A percentile compares a stretch with the other conserved stretches of the same genome.
These are phyloP conservation scores for Cryomyces minteri DNA, from an alignment of 495 filamentous ascomycete species.

Conservation along the genomic window DNA sequence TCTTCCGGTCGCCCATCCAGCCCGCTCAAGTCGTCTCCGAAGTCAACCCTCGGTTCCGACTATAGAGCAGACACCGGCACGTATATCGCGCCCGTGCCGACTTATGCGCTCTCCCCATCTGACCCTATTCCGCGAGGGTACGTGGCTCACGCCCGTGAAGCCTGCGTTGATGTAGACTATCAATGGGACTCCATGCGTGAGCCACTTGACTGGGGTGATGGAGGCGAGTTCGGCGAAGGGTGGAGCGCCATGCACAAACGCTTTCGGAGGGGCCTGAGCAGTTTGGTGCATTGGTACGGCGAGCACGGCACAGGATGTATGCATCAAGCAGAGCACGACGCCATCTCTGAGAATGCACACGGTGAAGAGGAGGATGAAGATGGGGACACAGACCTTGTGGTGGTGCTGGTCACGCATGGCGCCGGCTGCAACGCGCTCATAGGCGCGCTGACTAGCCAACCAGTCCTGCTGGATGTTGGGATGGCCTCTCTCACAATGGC, in stretches of 20 bases:
- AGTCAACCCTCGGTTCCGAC: not conserved
- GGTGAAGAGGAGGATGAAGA: constrained; percentile 25
- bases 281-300: constrained; percentile 69
- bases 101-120: constrained; percentile 63
- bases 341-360: constrained; percentile 7
- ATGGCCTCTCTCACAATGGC: constrained; percentile 88
- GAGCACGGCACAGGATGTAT: constrained; percentile 24
- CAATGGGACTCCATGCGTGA: constrained; percentile 85
- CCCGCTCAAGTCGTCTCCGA: not conserved
- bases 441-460: constrained; percentile 73
- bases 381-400: constrained; percentile 48
- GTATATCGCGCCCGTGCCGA: constrained; percentile 62
- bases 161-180: constrained; percentile 70
- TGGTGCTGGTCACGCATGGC: constrained; percentile 93
- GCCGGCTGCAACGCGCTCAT: constrained; percentile 94
- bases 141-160: constrained; percentile 80
- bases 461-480: constrained; percentile 72
- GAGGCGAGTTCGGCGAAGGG: constrained; percentile 79
- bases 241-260: constrained; percentile 89
- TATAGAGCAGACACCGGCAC: not conserved
- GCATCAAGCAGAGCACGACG: not conserved
- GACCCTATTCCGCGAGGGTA: constrained; percentile 75
- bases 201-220: constrained; percentile 63
- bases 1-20: not conserved
- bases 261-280: constrained; percentile 57